These are phyloP conservation scores for Tuber umbilicatum DNA, from an alignment of 495 filamentous ascomycete genomes.

Conservation along the genomic window DNA sequence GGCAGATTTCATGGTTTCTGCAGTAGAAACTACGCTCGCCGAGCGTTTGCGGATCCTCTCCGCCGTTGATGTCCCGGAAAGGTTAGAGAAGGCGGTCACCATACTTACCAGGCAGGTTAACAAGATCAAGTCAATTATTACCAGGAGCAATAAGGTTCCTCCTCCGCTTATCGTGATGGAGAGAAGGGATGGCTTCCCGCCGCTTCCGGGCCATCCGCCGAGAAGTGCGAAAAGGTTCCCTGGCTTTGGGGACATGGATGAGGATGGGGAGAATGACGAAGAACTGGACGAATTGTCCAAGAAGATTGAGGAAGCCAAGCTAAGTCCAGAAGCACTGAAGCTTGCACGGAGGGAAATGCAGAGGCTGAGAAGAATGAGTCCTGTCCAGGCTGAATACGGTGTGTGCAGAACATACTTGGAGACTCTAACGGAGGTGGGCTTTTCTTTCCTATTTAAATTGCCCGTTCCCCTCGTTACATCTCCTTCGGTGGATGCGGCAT, in stretches of 20 bases:
- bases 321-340: conserved; percentile 60
- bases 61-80: conserved; percentile 65
- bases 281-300: conserved; percentile 91
- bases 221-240: conserved; percentile 44
- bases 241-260: conserved; percentile 51
- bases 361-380: conserved; percentile 87
- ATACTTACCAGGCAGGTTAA: conserved; percentile 72
- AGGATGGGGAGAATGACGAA: conserved; percentile 69
- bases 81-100: conserved; percentile 71
- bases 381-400: conserved; percentile 88
- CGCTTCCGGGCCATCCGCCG: conserved; percentile 36
- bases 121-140: conserved; percentile 62
- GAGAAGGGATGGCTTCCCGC: conserved; percentile 32
- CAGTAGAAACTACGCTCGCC: conserved; percentile 74
- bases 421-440: conserved; percentile 64
- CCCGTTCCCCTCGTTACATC: neutral
- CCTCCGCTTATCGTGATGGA: conserved; percentile 33
- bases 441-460: neutral
- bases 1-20: conserved; percentile 94
- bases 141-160: conserved; percentile 41
- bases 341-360: conserved; percentile 84
- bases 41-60: conserved; percentile 81
- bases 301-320: conserved; percentile 69
- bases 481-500: neutral
- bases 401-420: conserved; percentile 93